A percentile compares a stretch with the other conserved stretches of the same genome.
Conservation (phyloP, 208 protist species). For the Leishmania guyanensis region DNA sequence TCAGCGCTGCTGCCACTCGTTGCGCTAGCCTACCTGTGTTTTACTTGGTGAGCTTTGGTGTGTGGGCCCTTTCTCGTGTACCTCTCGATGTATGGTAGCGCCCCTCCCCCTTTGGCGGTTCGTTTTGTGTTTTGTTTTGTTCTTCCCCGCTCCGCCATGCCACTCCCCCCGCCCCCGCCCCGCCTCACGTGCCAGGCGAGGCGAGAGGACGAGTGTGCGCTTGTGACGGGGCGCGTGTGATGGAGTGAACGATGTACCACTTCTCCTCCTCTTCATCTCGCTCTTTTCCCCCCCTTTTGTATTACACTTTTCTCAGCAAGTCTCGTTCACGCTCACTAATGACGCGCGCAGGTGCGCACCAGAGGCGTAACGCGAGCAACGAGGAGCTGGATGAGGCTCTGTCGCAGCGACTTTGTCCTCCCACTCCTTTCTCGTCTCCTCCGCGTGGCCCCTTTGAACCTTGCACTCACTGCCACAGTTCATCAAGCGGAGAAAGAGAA, state of each 20-base stretch:
- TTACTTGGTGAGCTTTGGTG: background rate
- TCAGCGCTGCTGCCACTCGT: background rate
- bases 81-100: background rate
- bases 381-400: background rate
- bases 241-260: background rate
- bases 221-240: background rate
- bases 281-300: background rate
- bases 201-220: background rate
- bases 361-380: too few relatives aligned
- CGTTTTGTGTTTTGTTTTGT: background rate
- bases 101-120: too few relatives aligned
- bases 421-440: background rate
- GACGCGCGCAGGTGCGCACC: background rate
- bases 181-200: background rate
- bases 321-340: too few relatives aligned
- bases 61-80: background rate
- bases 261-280: background rate
- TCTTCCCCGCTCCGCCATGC: background rate
- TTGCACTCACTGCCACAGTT: background rate
- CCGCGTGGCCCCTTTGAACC: too few relatives aligned
- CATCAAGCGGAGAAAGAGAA: background rate
- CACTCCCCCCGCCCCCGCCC: background rate
- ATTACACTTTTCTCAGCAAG: too few relatives aligned
- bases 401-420: background rate
- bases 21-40: background rate